A percentile compares a stretch with the other conserved stretches of the same genome.
Evolutionary conservation across 345 rosid genomes (phyloP).

Genomic region (Populus ilicifolia): DNA sequence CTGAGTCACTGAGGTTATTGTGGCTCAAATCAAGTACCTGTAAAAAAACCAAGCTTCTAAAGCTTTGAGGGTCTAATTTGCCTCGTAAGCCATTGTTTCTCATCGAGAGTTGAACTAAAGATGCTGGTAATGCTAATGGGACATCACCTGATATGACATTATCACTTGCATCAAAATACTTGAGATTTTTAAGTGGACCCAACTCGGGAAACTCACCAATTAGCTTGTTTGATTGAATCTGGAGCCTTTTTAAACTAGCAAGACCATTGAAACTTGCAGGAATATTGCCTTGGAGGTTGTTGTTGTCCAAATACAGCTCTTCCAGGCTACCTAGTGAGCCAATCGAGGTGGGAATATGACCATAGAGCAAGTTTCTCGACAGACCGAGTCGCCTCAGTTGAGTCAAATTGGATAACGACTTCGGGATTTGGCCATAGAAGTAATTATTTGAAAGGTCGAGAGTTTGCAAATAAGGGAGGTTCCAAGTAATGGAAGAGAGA

Average conservation of each 20-base stretch:
- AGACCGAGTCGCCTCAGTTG: slow-evolving; percentile 54
- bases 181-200: slow-evolving; percentile 47
- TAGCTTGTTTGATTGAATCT: slow-evolving; percentile 65
- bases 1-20: slow-evolving; percentile 53
- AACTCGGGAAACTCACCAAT: slow-evolving; percentile 62
- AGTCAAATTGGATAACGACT: slow-evolving; percentile 50
- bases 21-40: slow-evolving; percentile 71
- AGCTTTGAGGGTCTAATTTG: slow-evolving; percentile 38
- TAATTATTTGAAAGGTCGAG: slow-evolving; percentile 67
- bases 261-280: slow-evolving; percentile 51
- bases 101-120: slow-evolving; percentile 65
- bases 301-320: slow-evolving; percentile 66
- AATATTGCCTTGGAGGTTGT: slow-evolving; percentile 50
- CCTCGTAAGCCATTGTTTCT: slow-evolving; percentile 63
- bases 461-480: slow-evolving; percentile 52
- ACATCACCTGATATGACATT: slow-evolving; percentile 59
- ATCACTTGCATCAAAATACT: slow-evolving; percentile 63
- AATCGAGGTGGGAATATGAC: slow-evolving; percentile 55
- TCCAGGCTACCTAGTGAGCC: slow-evolving; percentile 49
- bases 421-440: slow-evolving; percentile 56
- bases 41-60: slow-evolving; percentile 30
- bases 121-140: slow-evolving; percentile 47
- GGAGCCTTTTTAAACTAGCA: slow-evolving; percentile 49
- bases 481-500: slow-evolving; percentile 47
- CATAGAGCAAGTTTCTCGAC: slow-evolving; percentile 61